phyloP scores from a whole-genome alignment of 1,284 basidiomycete species.

The Malassezia globosa region DNA sequence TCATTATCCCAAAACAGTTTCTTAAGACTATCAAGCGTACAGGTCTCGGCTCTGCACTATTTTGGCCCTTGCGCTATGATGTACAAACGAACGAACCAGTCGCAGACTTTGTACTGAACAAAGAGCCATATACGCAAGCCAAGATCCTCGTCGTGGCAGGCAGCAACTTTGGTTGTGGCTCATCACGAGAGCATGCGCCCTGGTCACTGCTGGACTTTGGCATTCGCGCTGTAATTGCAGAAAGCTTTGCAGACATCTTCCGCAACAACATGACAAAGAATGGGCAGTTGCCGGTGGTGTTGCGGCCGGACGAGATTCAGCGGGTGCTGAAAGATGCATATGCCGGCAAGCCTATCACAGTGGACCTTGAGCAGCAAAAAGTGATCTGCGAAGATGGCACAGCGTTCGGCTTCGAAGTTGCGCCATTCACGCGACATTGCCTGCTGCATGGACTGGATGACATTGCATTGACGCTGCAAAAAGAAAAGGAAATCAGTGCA shows the following conservation, averaged over 20 bases:
- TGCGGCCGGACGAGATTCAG: slow-evolving; percentile 28
- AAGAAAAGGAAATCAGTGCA: slow-evolving; percentile 25
- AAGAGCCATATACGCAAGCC: slow-evolving; percentile 28
- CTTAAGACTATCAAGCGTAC: slow-evolving; percentile 46
- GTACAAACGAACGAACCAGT: slow-evolving; percentile 33
- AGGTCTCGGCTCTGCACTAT: slow-evolving; percentile 39
- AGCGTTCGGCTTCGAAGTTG: slow-evolving; percentile 30
- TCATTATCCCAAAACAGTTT: slow-evolving; percentile 46
- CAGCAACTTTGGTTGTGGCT: slow-evolving; percentile 44
- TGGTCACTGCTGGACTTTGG: slow-evolving; percentile 45
- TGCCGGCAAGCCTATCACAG: slow-evolving; percentile 32
- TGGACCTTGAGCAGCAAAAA: slow-evolving; percentile 34
- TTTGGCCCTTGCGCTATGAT: slow-evolving; percentile 42
- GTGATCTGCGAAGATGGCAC: slow-evolving; percentile 33
- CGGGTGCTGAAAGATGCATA: slow-evolving; percentile 33
- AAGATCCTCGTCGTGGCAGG: slow-evolving; percentile 40
- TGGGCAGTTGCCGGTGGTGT: slow-evolving; percentile 33
- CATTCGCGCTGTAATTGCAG: slow-evolving; percentile 38
- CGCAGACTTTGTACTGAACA: slow-evolving; percentile 38
- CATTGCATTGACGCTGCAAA: slow-evolving; percentile 38
- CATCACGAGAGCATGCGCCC: slow-evolving; percentile 40
- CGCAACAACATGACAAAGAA: slow-evolving; percentile 44
- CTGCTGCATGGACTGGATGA: slow-evolving; percentile 42
- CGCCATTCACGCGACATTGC: slow-evolving; percentile 36
- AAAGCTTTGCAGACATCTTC: slow-evolving; percentile 41